Evolutionary conservation across 2,329 filamentous ascomycete genomes (phyloP).

Genomic region (Gnomoniopsis sp.): DNA sequence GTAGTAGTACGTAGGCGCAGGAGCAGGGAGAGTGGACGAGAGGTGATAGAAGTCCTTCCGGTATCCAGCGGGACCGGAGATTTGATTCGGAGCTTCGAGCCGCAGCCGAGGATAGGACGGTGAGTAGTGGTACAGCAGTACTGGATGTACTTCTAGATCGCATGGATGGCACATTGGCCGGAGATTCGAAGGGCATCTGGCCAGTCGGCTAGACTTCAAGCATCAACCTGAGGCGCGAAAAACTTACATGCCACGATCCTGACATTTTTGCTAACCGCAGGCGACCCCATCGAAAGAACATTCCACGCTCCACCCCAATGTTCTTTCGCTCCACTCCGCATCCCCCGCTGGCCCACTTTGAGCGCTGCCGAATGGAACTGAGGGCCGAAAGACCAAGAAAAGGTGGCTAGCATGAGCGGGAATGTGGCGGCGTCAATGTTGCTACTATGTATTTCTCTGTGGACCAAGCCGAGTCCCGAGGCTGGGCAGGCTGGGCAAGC

Average conservation of each 20-base stretch:
- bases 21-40: not conserved
- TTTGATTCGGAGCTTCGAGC: slow-evolving; percentile 5
- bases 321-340: slow-evolving; percentile 1
- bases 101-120: not conserved
- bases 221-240: slow-evolving; percentile 7
- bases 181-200: slow-evolving; percentile 2
- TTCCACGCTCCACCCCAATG: slow-evolving; percentile 5
- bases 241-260: slow-evolving; percentile 14
- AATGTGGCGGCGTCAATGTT: not conserved
- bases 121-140: not conserved
- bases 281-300: not conserved
- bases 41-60: not conserved
- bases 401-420: not conserved
- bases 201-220: not conserved
- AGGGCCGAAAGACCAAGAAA: not conserved
- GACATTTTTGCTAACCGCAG: slow-evolving; percentile 11
- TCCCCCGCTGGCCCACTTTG: not conserved
- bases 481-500: not conserved
- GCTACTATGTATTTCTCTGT: not conserved
- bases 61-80: not conserved
- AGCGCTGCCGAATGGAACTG: not conserved
- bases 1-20: not conserved
- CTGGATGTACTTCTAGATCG: not conserved
- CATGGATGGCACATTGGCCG: slow-evolving; percentile 1
- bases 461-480: not conserved